Evolutionary conservation across 2,329 filamentous ascomycete species (phyloP), one percentile per base, ranked within the genome.

Genomic region (Penicillium concentricum): DNA sequence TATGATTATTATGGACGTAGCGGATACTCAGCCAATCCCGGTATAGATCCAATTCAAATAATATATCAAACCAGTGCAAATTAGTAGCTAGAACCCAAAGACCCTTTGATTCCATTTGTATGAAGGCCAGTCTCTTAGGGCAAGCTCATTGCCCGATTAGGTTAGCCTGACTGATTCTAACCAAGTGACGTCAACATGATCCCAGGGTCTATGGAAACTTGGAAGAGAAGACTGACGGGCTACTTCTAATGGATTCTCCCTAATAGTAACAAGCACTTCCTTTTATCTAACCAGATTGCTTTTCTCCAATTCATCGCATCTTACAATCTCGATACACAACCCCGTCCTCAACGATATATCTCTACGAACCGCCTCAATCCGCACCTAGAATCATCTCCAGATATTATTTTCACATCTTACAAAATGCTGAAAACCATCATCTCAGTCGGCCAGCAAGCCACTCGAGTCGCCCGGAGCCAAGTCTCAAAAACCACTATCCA

Each of bases 131-230:
- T 13, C 28, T 16, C 24, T 46, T 56, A 52, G 54, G 54, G 47
- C 50, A 54, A 64, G 61, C 61, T 59, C 15, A 54, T 57, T 64
- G 51, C 63, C 39, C 2, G 7, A 61, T 58, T 13, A 9, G 57
- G 63, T 54, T 63, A 66, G 62, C 18, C 44, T 30, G 12, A 9
- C 2, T 15, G 39, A n/a, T 56, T 42, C 10, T 37, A 6, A 22
- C 12, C 15, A 15, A 10, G 55, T 69, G 67, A 69, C 67, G 66
- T 69, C 67, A 68, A 44, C 38, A 67, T 68, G 67, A 68, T 65
- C n/a, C 30, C 43, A 47, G 37, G 32, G 35, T 44, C 39, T 22
- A 28, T 6, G 45, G 59, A 61, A 61, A 64, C 62, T 53, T 46
- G 59, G 56, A 44, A 58, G 20, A 42, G 28, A 32, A 39, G 13